These are phyloP conservation scores for Wallacemonas sp. DNA, from an alignment of 208 protist genomes.

Conservation along the genomic window DNA sequence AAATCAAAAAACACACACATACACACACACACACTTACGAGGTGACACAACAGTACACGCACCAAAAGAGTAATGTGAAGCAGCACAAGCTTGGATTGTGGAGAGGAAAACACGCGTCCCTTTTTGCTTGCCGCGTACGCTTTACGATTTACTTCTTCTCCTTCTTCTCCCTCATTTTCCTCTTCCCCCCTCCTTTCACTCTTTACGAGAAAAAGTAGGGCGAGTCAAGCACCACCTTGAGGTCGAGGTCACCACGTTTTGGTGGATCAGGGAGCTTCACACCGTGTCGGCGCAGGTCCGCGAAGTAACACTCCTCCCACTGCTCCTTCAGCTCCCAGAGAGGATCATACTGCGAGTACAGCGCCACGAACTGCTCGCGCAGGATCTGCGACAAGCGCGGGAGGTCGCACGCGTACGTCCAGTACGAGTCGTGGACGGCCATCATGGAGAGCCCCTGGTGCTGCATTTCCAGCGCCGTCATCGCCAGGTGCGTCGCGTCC, in stretches of 20 bases:
- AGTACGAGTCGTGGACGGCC: slow-evolving; percentile 98
- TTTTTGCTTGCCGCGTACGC: no score
- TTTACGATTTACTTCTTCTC: background rate
- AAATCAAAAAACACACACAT: background rate
- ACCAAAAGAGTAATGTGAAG: no score
- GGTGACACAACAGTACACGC: no score
- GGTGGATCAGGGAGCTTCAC: slow-evolving; percentile 86
- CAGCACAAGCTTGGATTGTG: no score
- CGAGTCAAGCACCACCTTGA: slow-evolving; percentile 85
- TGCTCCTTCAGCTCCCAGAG: slow-evolving; percentile 92
- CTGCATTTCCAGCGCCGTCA: slow-evolving; percentile 95
- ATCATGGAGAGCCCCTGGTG: slow-evolving; percentile 90
- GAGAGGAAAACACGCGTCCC: no score
- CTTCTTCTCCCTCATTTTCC: background rate
- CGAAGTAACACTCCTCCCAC: slow-evolving; percentile 91
- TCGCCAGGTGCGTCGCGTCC: slow-evolving; percentile 98
- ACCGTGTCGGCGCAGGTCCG: slow-evolving; percentile 84
- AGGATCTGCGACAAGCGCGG: slow-evolving; percentile 93
- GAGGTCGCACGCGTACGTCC: slow-evolving; percentile 96
- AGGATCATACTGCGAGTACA: slow-evolving; percentile 94
- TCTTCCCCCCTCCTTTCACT: background rate
- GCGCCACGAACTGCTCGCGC: slow-evolving; percentile 95
- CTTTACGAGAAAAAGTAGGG: slow-evolving; percentile 93
- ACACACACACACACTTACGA: no score
- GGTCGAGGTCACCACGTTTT: slow-evolving; percentile 81